Evolutionary conservation across 768 basidiomycete species (phyloP).

Genomic region (Chalciporus pseudorubinellus): DNA sequence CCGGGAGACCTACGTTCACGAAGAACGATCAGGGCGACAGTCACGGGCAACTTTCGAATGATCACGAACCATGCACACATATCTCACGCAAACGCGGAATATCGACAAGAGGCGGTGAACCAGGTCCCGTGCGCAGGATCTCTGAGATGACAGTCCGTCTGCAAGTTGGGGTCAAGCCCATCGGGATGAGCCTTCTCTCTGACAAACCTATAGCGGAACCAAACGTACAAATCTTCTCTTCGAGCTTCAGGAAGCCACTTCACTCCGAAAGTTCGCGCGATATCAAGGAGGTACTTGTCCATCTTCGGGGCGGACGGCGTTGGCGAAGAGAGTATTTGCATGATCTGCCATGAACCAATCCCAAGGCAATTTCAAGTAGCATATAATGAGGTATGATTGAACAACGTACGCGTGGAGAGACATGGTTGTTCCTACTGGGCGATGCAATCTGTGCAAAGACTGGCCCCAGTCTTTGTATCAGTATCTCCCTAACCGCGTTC

Average conservation of each 20-base stretch:
- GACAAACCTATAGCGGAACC: background rate
- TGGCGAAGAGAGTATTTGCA: conserved; percentile 50
- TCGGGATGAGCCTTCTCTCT: too few relatives aligned
- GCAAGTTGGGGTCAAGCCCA: conserved; percentile 1
- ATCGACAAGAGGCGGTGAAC: conserved; percentile 51
- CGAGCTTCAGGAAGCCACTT: conserved; percentile 61
- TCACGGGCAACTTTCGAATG: background rate
- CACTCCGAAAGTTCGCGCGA: conserved; percentile 53
- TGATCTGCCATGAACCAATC: conserved; percentile 34
- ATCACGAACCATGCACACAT: conserved; percentile 56
- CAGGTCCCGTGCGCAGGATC: conserved; percentile 46
- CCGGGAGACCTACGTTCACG: conserved; percentile 56
- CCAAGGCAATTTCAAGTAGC: conserved; percentile 1
- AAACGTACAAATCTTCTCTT: conserved; percentile 59
- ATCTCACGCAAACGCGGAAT: conserved; percentile 52
- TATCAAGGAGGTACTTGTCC: conserved; percentile 51
- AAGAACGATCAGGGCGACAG: conserved; percentile 1
- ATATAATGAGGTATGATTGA: too few relatives aligned
- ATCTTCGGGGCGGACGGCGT: conserved; percentile 56
- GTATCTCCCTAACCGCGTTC: conserved; percentile 47
- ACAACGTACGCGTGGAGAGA: conserved; percentile 47
- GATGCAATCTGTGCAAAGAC: conserved; percentile 55
- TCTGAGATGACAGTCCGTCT: conserved; percentile 61
- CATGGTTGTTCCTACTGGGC: conserved; percentile 49
- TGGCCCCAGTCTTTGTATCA: conserved; percentile 55